Conservation (phyloP, 495 filamentous ascomycete species). For the Penicillium daleae region DNA sequence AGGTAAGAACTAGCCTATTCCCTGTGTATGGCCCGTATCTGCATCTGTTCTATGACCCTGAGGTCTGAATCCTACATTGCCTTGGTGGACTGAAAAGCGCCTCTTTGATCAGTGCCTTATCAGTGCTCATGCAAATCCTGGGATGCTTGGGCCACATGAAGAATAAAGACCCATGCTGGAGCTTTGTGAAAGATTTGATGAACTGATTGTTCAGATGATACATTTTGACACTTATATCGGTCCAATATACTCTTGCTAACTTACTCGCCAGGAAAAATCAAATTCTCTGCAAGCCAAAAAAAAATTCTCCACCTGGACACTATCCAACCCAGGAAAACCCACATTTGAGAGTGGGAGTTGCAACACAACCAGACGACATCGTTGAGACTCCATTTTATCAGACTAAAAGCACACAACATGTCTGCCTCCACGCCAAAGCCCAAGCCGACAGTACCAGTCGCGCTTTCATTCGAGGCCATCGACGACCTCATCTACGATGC, state of each 20-base stretch:
- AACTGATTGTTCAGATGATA: not conserved
- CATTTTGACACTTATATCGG: not conserved
- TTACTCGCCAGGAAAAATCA: constrained; percentile 12
- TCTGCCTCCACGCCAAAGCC: constrained; percentile 25
- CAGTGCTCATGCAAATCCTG: constrained; percentile 18
- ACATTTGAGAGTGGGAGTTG: not conserved
- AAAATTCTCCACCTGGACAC: not conserved
- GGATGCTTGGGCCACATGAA: not conserved
- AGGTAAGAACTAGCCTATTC: constrained; percentile 24
- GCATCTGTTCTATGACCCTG: not conserved
- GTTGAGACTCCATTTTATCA: no score
- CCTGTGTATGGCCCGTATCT: not conserved
- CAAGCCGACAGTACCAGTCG: constrained; percentile 38
- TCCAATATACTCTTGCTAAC: constrained; percentile 10
- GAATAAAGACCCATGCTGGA: not conserved
- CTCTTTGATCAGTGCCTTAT: constrained; percentile 25
- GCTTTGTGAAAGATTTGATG: not conserved
- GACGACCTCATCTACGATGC: constrained; percentile 88
- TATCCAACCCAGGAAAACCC: not conserved
- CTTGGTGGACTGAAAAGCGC: constrained; percentile 5
- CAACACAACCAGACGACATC: not conserved
- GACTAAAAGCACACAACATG: constrained; percentile 18
- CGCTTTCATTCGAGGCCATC: constrained; percentile 72
- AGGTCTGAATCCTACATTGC: not conserved
- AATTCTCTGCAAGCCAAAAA: constrained; percentile 13